A percentile compares a stretch with the other conserved stretches of the same genome.
Conservation (phyloP, 495 filamentous ascomycete species). For the Hypoxylon fragiforme region DNA sequence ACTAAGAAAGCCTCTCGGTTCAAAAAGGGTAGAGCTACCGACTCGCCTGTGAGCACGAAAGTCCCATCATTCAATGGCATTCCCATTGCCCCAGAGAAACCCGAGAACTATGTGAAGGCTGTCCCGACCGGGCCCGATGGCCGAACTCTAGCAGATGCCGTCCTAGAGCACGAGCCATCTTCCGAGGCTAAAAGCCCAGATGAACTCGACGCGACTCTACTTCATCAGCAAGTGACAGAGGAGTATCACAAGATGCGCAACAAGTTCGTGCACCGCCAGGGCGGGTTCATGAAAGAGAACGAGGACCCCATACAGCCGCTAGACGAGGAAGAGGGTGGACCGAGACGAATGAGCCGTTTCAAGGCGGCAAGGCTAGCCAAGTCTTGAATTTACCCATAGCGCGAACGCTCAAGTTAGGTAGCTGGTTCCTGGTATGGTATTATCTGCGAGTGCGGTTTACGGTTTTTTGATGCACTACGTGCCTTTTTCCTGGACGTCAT, state of each 20-base stretch:
- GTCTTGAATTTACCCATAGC: too few species aligned
- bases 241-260: constrained; percentile 83
- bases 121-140: constrained; percentile 59
- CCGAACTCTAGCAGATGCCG: constrained; percentile 56
- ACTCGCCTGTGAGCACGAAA: constrained; percentile 1
- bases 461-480: too few species aligned
- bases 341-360: constrained; percentile 81
- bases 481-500: too few species aligned
- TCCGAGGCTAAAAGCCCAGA: constrained; percentile 60
- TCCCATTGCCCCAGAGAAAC: constrained; percentile 28
- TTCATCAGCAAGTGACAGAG: constrained; percentile 74
- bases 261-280: constrained; percentile 74
- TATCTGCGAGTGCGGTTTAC: not conserved
- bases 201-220: constrained; percentile 70
- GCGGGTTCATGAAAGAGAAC: constrained; percentile 69
- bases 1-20: constrained; percentile 53
- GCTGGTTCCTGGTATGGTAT: not conserved
- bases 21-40: constrained; percentile 41
- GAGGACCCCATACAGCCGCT: constrained; percentile 64
- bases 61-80: constrained; percentile 2
- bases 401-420: constrained; percentile 10
- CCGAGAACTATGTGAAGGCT: constrained; percentile 8
- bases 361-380: constrained; percentile 76
- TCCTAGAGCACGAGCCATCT: constrained; percentile 63
- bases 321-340: constrained; percentile 67